Evolutionary conservation across 192 early-diverging fungal genomes (phyloP), one percentile per base, ranked within the genome.

Genomic region (Coemansia sp.): DNA sequence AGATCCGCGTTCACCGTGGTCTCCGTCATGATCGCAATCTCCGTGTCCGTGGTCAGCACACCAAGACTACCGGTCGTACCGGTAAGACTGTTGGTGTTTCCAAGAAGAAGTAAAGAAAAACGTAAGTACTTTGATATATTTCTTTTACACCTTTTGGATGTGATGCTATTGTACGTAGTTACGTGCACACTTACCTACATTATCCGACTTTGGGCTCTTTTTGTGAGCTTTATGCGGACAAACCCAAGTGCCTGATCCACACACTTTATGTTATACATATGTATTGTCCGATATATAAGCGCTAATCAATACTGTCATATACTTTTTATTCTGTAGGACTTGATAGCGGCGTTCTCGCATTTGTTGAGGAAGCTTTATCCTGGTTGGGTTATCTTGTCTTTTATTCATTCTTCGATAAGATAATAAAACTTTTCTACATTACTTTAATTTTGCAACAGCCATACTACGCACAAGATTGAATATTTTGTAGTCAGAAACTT

Each of bases 21-120:
- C 88, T 99, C 80, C 95, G 97, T 90, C 95, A 99, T 91, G 91
- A 88, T 86, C 95, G 93, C 91, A 95, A 95, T 86, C 84, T 99
- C 85, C 94, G 94, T 89, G 97, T 99, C 75, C 93, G 97, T 89
- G 97, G 97, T 88, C 97, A 99, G 86, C 97, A 99, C 90, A 97
- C 97, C 87, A 99, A 99, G 89, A 99, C 95, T 85, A 99, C 95
- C 62, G 95, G 97, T 84, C 92, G 97, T 76, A 89, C 92, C 69
- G 97, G 97, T 79, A 87, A 93, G 81, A 93, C 91, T 72, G 94
- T 99, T 82, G 95, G 94, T 95, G 93, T 95, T 77, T 89, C 93
- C 88, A 98, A 97, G 93, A 99, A 97, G 95, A 97, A 97, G 85
- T 87, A 87, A 83, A 78, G 75, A 78, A 7, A 53, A 53, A 53